Base-by-base conservation (phyloP, 2,329 filamentous ascomycete species). In the Botrytis hyacinthi region DNA sequence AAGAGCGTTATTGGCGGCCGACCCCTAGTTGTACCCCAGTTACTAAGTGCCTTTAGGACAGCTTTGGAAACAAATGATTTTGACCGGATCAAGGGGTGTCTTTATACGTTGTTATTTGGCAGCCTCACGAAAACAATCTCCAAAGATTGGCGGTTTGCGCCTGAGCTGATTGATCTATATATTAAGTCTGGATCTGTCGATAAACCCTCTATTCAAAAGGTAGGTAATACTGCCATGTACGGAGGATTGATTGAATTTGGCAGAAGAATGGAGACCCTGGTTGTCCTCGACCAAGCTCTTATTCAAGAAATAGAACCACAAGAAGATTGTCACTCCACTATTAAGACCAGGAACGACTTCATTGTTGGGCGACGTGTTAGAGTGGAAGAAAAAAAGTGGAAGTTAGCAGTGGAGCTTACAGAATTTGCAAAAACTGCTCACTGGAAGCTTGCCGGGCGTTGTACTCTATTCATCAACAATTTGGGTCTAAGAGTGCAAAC, bases 401-500 rank as follows among this genome's bases (percentile, higher is more conserved):
- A 89, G 5, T 84, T 99, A 40, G 93, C 95, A 0, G 85, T 93
- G 72, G 94, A 98, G 81, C 86, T 99, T 46, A 92, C 95, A 6
- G 89, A 92, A 74, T 84, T 92, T 74, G 93, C 94, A 2, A 91
- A 90, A 78, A 89, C 89, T 4, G 93, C 94, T 0, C 97, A 99
- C 80, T 99, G 96, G 96, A 98, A 97, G 85, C 95, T 97, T 78
- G 95, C 95, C 9, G 94, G 91, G 69, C 88, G 95, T 42, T 97
- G 95, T 73, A 93, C 93, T 16, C 92, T 97, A 51, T 96, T 99
- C 81, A 93, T 97, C 7, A 90, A 95, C 73, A 97, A 96, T 74
- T 87, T 98, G 75, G 95, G 94, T 73, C 89, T 98, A 76, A 91
- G 96, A n/a, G 97, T 98, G 78, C 92, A 98, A 77, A 92, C 90